Evolutionary conservation across 176 grass and related monocot species (phyloP), one percentile per base, ranked within the genome.

Genomic region (Hyparrhenia diplandra): DNA sequence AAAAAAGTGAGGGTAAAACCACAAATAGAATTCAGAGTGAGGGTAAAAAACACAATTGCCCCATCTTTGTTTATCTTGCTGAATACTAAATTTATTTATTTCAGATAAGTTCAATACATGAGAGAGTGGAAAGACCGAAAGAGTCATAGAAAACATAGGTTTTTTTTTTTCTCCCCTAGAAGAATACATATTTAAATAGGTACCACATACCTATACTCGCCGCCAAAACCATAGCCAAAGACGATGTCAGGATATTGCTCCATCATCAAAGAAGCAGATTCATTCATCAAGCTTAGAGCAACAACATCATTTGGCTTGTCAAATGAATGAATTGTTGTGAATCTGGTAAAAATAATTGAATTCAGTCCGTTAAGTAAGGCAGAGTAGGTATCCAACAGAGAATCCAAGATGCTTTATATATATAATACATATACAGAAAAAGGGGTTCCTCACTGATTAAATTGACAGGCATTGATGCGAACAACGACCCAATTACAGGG

Each of bases 171-270:
- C 39, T 5, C 35, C 35, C 35, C 35, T 36, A 4, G 35, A 36
- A 36, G 35, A 36, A 36, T 36, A 4, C 5, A 4, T 36, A 36
- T 6, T 36, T 36, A 21, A 71, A 77, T 47, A 12, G n/a, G 17
- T 29, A 40, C 37, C 1, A 47, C 20, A 13, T 88, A 97, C 91
- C 89, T 97, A 78, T 88, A 97, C 81, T 97, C 91, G 18, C 82
- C 86, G 72, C 83, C 82, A 69, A 90, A 92, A 62, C 94, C 94
- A 77, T 94, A 97, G 63, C 89, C 80, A 82, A 94, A 97, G 41
- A 82, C 80, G 54, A 94, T 92, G 55, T 88, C 89, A 25, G 94
- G 84, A 78, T 92, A 97, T 10, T 73, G 83, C 47, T 88, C 82
- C 40, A 97, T 83, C 89, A 92, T 88, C 34, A 82, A 84, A 21